Conservation (phyloP, 768 basidiomycete genomes). For the Phallus indusiatus region DNA sequence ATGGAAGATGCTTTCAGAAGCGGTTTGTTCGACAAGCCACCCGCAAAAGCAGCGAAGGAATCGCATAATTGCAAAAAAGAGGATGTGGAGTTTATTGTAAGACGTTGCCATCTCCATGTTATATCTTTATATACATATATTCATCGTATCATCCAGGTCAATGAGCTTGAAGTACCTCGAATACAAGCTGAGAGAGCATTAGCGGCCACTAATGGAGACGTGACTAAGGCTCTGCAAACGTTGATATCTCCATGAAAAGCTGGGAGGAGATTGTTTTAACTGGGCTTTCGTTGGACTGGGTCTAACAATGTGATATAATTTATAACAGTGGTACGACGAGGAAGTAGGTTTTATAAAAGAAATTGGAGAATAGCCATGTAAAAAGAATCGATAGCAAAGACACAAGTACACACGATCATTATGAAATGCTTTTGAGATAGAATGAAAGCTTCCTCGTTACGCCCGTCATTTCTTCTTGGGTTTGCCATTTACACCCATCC, state of each 20-base stretch:
- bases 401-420: neutral
- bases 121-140: slow-evolving; percentile 28
- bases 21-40: slow-evolving; percentile 49
- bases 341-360: neutral
- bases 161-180: slow-evolving; percentile 55
- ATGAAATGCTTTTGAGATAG: neutral
- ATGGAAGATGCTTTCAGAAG: slow-evolving; percentile 54
- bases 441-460: neutral
- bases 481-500: neutral
- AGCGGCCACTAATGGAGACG: slow-evolving; percentile 41
- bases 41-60: slow-evolving; percentile 39
- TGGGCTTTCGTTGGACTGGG: neutral
- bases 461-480: slow-evolving; percentile 3
- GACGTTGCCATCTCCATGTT: slow-evolving; percentile 14
- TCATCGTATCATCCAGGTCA: slow-evolving; percentile 30
- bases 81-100: slow-evolving; percentile 56
- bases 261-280: neutral
- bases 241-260: neutral
- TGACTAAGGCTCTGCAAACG: slow-evolving; percentile 36
- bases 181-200: slow-evolving; percentile 51
- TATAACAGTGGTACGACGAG: neutral
- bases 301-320: neutral
- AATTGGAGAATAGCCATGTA: neutral
- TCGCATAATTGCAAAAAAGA: slow-evolving; percentile 40
- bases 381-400: neutral